Base-by-base conservation (phyloP, 208 protist species). In the Acanthamoeba culbertsoni region DNA sequence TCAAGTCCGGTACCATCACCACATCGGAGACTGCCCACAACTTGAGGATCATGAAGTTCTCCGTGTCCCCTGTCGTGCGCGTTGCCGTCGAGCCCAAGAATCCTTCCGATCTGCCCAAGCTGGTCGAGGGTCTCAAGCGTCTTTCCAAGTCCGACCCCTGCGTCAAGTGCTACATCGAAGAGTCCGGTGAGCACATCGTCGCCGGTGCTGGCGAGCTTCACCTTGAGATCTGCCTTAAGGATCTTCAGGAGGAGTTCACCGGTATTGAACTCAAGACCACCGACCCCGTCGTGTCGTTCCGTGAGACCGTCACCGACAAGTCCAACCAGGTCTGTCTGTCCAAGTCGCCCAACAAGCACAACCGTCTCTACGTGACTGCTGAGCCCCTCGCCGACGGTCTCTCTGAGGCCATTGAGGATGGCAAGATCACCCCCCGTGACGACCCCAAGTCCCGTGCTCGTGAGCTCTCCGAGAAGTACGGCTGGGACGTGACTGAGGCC, bases 271-370 rank as follows among this genome's bases (percentile, higher is more conserved):
- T 99, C 92, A 98, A 96, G 82, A 98, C 98, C 88, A 99, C 98
- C 45, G 98, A 99, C 93, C 99, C 98, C 57, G 98, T 99, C 53
- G 99, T 99, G 75, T 99, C 98, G 40, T 99, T 99, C 98, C 97
- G 99, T 93, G 99, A 99, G 97, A 99, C 99, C 43, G 98, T 99
- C 92, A 98, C 96, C 63, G 96, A 94, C 59, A 75, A 96, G 65
- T 97, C 96, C 0, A 71, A 51, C 8, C 43, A 68, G 23, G 95
- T 62, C 35, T 97, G 96, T 91, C 95, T 99, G 93, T 89, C 98
- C 93, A 99, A 99, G 97, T 98, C 99, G 86, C 97, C 99, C 95
- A 99, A 99, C 98, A 99, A 99, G 97, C 99, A 99, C 97, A 99
- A 99, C 97, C 97, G 99, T 97, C 94, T 99, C 40, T 99, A 98